Percentiles rank a stretch among this genome's conserved stretches.
phyloP scores from a whole-genome alignment of 495 filamentous ascomycete genomes.

The Penicillium paradoxum region DNA sequence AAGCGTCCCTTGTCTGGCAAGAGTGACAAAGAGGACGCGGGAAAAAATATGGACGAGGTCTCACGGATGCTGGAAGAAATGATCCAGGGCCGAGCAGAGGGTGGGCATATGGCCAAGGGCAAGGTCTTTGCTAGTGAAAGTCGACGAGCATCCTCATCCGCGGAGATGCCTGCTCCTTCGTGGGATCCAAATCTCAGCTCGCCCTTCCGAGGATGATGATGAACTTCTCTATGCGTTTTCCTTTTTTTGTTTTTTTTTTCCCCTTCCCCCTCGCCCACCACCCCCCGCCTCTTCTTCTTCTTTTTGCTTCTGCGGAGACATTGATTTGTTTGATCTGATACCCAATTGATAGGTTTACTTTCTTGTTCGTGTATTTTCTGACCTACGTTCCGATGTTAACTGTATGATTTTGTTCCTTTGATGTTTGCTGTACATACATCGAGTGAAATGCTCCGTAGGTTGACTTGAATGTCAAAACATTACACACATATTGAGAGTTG shows the following conservation, averaged over 20 bases:
- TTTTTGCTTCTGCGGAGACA: conserved; percentile 9
- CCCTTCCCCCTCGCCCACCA: too few species aligned
- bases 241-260: too few species aligned
- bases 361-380: conserved; percentile 7
- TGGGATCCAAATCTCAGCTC: conserved; percentile 5
- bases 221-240: too few species aligned
- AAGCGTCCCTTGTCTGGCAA: conserved; percentile 1
- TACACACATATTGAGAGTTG: too few species aligned
- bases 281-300: conserved; percentile 2
- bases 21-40: conserved; percentile 38
- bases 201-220: conserved; percentile 6
- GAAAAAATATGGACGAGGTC: conserved; percentile 79
- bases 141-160: conserved; percentile 34
- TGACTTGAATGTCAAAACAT: too few species aligned
- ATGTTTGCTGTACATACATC: too few species aligned
- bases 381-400: too few species aligned
- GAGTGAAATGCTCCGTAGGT: too few species aligned
- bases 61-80: conserved; percentile 88
- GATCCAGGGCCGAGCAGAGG: conserved; percentile 81
- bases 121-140: conserved; percentile 36
- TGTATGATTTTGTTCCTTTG: conserved; percentile 1
- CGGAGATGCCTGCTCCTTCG: conserved; percentile 17
- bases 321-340: conserved; percentile 26
- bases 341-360: conserved; percentile 23
- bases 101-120: conserved; percentile 57